Percentiles rank a stretch among this genome's conserved stretches.
phyloP scores from a whole-genome alignment of 345 rosid species.

The Sisymbrium irio region DNA sequence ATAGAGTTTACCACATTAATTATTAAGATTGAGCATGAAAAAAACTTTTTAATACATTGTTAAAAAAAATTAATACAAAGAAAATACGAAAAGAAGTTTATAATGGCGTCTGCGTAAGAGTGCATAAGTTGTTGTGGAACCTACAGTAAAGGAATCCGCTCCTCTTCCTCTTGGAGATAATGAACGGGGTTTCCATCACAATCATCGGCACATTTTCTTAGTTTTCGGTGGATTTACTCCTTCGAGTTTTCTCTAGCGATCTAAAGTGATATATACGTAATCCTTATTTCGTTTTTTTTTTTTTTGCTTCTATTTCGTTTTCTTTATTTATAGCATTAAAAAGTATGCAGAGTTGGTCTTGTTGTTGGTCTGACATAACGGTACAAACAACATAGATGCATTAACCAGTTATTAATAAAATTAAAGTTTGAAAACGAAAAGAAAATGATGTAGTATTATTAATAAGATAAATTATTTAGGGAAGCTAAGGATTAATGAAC shows the following conservation, averaged over 20 bases:
- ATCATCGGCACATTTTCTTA: neutral
- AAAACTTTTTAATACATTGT: no score
- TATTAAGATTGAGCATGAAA: no score
- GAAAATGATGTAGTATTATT: neutral
- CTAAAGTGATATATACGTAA: no score
- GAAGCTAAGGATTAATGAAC: no score
- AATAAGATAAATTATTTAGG: no score
- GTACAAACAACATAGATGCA: no score
- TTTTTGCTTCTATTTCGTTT: neutral
- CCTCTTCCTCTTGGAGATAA: neutral
- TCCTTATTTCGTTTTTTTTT: neutral
- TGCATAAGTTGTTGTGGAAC: constrained; percentile 10
- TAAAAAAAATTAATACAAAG: no score
- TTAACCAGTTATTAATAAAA: neutral
- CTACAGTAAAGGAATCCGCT: neutral
- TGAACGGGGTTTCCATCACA: neutral
- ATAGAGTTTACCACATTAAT: no score
- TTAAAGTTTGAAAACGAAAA: neutral
- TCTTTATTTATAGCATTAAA: no score
- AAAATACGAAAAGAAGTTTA: neutral
- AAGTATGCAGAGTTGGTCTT: no score
- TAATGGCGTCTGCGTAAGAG: constrained; percentile 23
- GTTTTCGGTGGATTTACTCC: neutral
- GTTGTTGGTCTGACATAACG: no score
- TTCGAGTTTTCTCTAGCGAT: neutral